A percentile compares a stretch with the other conserved stretches of the same genome.
These are phyloP conservation scores for Fomitiporia mediterranea DNA, from an alignment of 1,284 basidiomycete species.

Conservation along the genomic window DNA sequence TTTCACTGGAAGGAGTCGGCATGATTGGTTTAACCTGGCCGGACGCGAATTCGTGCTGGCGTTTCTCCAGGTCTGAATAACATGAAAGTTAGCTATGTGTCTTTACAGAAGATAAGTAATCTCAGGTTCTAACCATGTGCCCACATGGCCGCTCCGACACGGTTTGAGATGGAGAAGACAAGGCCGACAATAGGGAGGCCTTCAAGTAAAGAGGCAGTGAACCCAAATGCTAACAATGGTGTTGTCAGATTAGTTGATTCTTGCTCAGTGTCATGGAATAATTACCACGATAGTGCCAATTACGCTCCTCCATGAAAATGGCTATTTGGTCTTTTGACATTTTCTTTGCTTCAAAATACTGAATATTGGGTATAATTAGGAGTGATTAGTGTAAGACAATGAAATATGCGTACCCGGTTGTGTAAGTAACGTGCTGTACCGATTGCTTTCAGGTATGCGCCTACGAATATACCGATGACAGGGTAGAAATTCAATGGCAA, in stretches of 20 bases:
- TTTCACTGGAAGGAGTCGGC: background rate
- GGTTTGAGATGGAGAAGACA: slow-evolving; percentile 77
- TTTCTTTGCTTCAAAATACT: slow-evolving; percentile 81
- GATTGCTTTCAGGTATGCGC: slow-evolving; percentile 64
- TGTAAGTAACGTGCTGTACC: slow-evolving; percentile 70
- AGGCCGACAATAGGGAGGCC: slow-evolving; percentile 74
- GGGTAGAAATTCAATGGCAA: slow-evolving; percentile 65
- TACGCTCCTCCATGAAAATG: slow-evolving; percentile 80
- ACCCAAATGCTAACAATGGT: slow-evolving; percentile 64
- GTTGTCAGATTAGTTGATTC: background rate
- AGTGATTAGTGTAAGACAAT: background rate
- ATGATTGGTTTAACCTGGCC: slow-evolving; percentile 14
- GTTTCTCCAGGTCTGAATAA: slow-evolving; percentile 65
- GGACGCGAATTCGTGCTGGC: slow-evolving; percentile 46
- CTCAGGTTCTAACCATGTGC: slow-evolving; percentile 55
- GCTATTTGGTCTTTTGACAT: slow-evolving; percentile 68
- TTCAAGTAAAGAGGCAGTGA: slow-evolving; percentile 73
- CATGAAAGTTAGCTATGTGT: background rate
- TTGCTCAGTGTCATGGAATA: background rate
- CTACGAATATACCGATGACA: slow-evolving; percentile 58
- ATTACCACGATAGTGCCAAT: slow-evolving; percentile 77
- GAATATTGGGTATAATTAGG: slow-evolving; percentile 12
- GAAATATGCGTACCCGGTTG: slow-evolving; percentile 46
- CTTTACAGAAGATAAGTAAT: background rate
- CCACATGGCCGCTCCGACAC: slow-evolving; percentile 90